Evolutionary conservation across 148 eudicot species (phyloP), one percentile per base, ranked within the genome.

Genomic region (Limonium bicolor): DNA sequence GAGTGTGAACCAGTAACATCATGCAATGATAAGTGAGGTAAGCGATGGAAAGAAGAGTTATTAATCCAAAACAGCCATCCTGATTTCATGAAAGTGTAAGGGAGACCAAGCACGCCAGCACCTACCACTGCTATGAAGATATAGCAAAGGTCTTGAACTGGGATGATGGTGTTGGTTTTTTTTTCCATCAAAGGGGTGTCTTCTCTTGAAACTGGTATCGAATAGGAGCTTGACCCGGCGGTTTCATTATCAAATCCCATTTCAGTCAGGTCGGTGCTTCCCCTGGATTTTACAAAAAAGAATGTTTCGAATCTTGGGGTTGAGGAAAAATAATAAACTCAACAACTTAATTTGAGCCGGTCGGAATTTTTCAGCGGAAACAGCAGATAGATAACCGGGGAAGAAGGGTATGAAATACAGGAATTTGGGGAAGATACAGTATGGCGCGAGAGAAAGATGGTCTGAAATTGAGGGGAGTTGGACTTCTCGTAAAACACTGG

Each of bases 21-120:
- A 74, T 78, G 20, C 74, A 62, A 41, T 64, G 56, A 41, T 67
- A 58, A 35, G 80, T 78, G 15, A 70, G 58, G 1, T 17, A 15
- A 2, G 77, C 71, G 17, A 70, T 63, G 10, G 29, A 24, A 20
- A 61, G 44, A 10, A 74, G 54, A 6, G 55, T 70, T 10, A 62
- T 1, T 19, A 66, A 3, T 14, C 82, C 82, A 48, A 65, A 51
- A n/a, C 2, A 62, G 1, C 61, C 68, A 76, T 9, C 82, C 82
- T 40, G 82, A 58, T 48, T 42, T 58, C 68, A 48, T 59, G 60
- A 78, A 73, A 14, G 77, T 73, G 47, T 78, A 78, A 10, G 86
- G 86, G 4, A 78, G 69, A 14, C 86, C 86, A 10, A 78, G 58
- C 20, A 78, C 86, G 11, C 86, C 80, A 19, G 86, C 70, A 15